Base-by-base conservation (phyloP, 148 eudicot species). In the Rhododendron molle region DNA sequence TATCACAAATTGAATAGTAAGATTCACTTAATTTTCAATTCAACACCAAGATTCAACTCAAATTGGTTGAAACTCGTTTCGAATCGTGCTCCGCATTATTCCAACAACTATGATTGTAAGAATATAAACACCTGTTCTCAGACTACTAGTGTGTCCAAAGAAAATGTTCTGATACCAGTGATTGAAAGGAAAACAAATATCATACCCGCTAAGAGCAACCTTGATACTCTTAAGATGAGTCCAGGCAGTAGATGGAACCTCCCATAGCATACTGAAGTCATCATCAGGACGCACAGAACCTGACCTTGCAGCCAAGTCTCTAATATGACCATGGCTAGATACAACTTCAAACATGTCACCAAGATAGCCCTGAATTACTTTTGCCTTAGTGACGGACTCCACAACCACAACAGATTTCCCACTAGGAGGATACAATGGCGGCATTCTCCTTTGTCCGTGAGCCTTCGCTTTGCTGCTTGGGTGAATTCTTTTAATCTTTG, bases 201-300 rank as follows among this genome's bases (percentile, higher is more conserved):
- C 95, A 83, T 94, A 97, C 99, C 98, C 94, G 54, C 90, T 89
- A 38, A 97, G 83, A 76, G 99, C 96, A 85, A 93, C 96, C 90
- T 97, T 97, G 88, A 97, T 97, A 88, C 94, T 92, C 91, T 94
- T 97, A 76, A 97, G 96, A 92, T 97, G 99, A 89, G 98, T 93
- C 99, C 98, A 93, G 32, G 99, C 98, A 86, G 98, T 84, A 88
- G 99, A 89, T 84, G 98, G 99, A 47, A 97, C 99, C 90, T 97
- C 99, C 99, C 99, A 97, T 49, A 97, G 94, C 98, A 97, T 95
- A 86, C 98, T 93, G 85, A 97, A 97, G 90, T 94, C 98, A 28
- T 97, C 98, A 84, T 94, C 93, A 81, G 98, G 99, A 86, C 96
- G 92, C 50, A 97, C 98, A 85, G 99, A 95, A 74, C 99, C 99